These are phyloP conservation scores for Phoma herbarum DNA, from an alignment of 2,329 filamentous ascomycete species.

Conservation along the genomic window DNA sequence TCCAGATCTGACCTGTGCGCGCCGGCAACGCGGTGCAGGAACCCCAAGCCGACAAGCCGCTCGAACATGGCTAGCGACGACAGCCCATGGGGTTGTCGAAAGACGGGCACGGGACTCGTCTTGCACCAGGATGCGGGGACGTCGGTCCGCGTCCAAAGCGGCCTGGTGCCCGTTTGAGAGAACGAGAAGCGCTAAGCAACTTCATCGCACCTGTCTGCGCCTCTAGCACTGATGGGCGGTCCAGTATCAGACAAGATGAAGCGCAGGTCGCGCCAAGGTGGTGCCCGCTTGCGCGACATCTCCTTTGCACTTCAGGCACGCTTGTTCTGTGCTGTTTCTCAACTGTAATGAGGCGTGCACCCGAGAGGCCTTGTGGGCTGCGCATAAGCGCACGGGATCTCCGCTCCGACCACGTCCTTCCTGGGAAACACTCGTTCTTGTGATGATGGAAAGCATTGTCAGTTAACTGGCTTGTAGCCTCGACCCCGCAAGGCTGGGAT, in stretches of 20 bases:
- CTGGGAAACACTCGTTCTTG: background rate
- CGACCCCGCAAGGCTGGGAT: slow-evolving; percentile 1
- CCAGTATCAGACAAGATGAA: background rate
- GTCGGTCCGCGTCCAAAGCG: slow-evolving; percentile 2
- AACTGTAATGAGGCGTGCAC: background rate
- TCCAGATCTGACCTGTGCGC: slow-evolving; percentile 1
- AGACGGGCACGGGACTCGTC: background rate
- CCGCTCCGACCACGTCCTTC: background rate
- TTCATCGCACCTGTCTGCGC: background rate
- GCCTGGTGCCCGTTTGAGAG: background rate
- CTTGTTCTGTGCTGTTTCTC: background rate
- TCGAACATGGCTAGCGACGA: background rate
- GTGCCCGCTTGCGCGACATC: background rate
- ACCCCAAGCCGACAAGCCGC: slow-evolving; percentile 2
- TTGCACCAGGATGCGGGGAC: background rate
- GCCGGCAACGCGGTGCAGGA: slow-evolving; percentile 1
- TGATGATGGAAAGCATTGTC: background rate
- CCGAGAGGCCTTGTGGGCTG: background rate
- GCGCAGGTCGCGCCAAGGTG: background rate
- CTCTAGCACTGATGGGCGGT: background rate
- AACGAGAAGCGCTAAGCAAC: background rate
- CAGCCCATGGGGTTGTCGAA: background rate
- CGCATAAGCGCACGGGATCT: background rate
- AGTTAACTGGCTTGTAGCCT: background rate
- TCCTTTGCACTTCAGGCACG: background rate